Evolutionary conservation across 75 land plant genomes (phyloP), one percentile per base, ranked within the genome.

Genomic region (Pinus albicaulis): DNA sequence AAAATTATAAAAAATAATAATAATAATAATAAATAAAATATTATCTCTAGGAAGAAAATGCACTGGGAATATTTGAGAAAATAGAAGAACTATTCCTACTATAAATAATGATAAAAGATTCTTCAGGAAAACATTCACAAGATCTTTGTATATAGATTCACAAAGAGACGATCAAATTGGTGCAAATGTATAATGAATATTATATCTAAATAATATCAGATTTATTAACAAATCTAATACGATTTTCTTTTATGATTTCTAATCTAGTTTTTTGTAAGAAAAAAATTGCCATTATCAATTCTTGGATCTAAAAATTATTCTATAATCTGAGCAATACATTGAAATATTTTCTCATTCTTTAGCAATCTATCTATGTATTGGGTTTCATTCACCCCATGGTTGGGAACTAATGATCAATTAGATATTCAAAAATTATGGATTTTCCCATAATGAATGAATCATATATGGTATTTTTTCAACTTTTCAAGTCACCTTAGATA

Each of bases 231-330:
- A 73, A 73, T 73, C 5, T 55, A 24, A 14, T 26, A 55, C 14
- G 56, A 25, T 55, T 73, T 73, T 28, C 53, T 73, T 28, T 56
- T 56, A 12, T 55, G 28, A 73, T 1, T 73, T 8, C 31, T 55
- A 24, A 26, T 25, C 17, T 55, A 3, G 19, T 36, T 38, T 3
- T 68, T 1, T 19, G 48, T 68, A 16, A 38, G 41, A 55, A 56
- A 0, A 53, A 55, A 73, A 34, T 73, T 56, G 6, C 5, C 5
- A 55, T 56, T 55, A 17, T 73, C 19, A 73, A 22, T 55, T 55
- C 74, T 55, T 73, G 58, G 74, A 56, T 73, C 36, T 26, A 55
- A 73, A 2, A 73, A 26, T 52, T 73, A 3, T 56, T 73, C 26
- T 73, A 73, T 73, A 55, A 0, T 34, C 1, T 73, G 31, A 73